Base-by-base conservation (phyloP, 1,139 yeast species). In the Candida gigantensis region DNA sequence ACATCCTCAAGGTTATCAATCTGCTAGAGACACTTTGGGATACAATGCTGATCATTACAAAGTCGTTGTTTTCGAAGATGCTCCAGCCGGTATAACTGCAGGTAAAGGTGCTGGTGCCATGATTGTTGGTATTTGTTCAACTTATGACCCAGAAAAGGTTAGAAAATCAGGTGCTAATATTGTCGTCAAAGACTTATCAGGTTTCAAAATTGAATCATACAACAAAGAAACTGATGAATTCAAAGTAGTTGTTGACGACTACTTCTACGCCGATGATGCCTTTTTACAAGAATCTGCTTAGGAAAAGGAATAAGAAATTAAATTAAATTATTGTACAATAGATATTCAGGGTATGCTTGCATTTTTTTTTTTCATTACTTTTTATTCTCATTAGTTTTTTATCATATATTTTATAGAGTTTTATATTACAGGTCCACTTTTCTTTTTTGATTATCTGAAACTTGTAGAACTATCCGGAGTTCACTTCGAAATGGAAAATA, bases 21-120 rank as follows among this genome's bases (percentile, higher is more conserved):
- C 67, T 52, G 86, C 85, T 49, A 76, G 85, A 68, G 62, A 74
- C 54, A 65, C 77, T 42, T 68, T 81, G 51, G 79, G 82, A 28
- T 70, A 69, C 58, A 72, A 74, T 46, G 57, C 62, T 42, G 60
- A 52, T 11, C 45, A 47, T 52, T 70, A 72, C 55, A 71, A 70
- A 57, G 82, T 74, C 46, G 77, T 84, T 32, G 95, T 86, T 17
- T 84, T 84, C 55, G 95, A 85, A 65, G 95, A 85, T 57, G 94
- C 95, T 34, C 92, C 92, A 35, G 92, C 90, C 34, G 95, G 95
- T 58, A 81, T 86, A 49, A 68, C 76, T 45, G 92, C 95, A 33
- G 95, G 95, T 62, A 79, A 82, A 57, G 86, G 77, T 48, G 87
- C 94, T 21, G 95, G 94, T 49, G 90, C 94, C 55, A 73, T 76